Base-by-base conservation (phyloP, 108 stramenopile genomes). In the Cylindrotheca closterium region DNA sequence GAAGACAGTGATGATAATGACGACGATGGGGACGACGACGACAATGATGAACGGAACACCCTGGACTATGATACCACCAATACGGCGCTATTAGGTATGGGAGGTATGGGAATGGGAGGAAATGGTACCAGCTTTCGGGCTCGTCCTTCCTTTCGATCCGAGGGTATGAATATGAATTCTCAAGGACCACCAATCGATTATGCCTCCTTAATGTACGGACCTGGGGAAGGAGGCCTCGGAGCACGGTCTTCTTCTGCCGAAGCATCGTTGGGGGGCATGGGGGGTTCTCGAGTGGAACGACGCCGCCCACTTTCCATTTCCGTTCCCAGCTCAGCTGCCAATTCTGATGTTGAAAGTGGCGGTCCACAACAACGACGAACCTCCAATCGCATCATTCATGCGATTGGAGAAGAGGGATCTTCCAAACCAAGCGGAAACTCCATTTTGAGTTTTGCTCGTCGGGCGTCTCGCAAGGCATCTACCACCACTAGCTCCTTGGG, bases 271-370 rank as follows among this genome's bases (percentile, higher is more conserved):
- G n/a, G n/a, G n/a, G n/a, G n/a, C n/a, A n/a, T n/a, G n/a, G n/a
- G n/a, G n/a, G 42, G 42, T 12, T n/a, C 51, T 7, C 7, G n/a
- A 31, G 56, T n/a, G 29, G 56, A 57, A 32, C 24, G 56, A 29
- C 24, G 56, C 7, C 27, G 56, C 4, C 56, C 56, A 18, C 29
- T 57, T 18, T 57, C 56, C 27, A 57, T 57, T 32, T 5, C 56
- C 7, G 56, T 57, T 25, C 56, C 56, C 26, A 57, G 28, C 28
- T 12, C 56, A 4, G 30, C 17, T 12, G 56, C 25, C 5, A 26
- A 5, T 24, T 12, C 17, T 7, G 17, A 29, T 31, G 5, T 26
- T 29, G 7, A 26, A 24, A 12, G 15, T 7, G 15, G 17, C 29
- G 12, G 4, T 5, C 17, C 17, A 8, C 26, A 29, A 7, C 56